Base-by-base conservation (phyloP, 177 flowering plant genomes). In the Vitis hybrid region DNA sequence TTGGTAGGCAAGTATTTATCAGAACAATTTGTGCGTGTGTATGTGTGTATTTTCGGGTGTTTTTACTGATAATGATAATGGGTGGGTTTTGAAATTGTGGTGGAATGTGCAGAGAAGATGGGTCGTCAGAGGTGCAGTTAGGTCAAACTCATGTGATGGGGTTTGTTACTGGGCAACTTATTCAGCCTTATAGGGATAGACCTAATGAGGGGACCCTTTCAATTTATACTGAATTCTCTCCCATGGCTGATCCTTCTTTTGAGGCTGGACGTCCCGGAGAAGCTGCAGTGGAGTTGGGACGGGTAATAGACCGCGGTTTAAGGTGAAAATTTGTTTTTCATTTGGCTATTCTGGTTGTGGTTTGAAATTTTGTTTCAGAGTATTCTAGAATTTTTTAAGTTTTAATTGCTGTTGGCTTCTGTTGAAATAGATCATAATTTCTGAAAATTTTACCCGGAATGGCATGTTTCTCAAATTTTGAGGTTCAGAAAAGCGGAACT, bases 161-260 rank as follows among this genome's bases (percentile, higher is more conserved):
- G 51, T 86, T 86, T 80, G 98, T 93, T 65, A 88, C 93, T 60
- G 81, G 87, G 51, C 91, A 95, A 73, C 79, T 95, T 14, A 88
- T 85, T 54, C 91, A 92, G 77, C 99, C 99, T 64, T 95, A 88
- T 73, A 79, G 88, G 46, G 98, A 95, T 71, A 72, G 97, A 71
- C 94, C 97, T 11, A 95, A 91, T 74, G 98, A 95, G 83, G 99
- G 99, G 19, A 63, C 90, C 11, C 90, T 91, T 63, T 76, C 97
- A n/a, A 85, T 95, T 32, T 95, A 72, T 69, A 95, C 91, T 5
- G 99, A 95, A 68, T 95, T 95, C 76, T 95, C 98, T 46, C 98
- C 99, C 1, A 95, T 95, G 97, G 98, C 98, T 56, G 99, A 95
- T 79, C 98, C 97, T 35, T 86, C 97, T 18, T 95, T 93, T 81